Evolutionary conservation across 2,329 filamentous ascomycete genomes (phyloP), one percentile per base, ranked within the genome.

Genomic region (Emergomyces orientalis): DNA sequence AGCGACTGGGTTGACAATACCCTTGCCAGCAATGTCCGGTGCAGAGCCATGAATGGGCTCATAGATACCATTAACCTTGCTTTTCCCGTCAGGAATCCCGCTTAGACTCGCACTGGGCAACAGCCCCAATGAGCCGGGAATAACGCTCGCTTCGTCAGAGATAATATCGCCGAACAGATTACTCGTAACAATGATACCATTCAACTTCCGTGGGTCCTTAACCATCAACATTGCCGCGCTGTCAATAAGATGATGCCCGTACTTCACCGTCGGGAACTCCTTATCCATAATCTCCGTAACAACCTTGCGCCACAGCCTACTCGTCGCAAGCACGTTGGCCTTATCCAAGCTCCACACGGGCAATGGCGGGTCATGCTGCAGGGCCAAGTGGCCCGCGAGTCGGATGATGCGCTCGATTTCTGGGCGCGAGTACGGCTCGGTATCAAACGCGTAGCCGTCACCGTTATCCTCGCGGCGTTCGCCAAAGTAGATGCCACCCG

Each of bases 91-190:
- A 90, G 93, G 93, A 64, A 96, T 86, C 49, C 89, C 90, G 67
- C 87, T 89, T 74, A 97, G 79, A 76, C 88, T 94, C 14, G 93
- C 93, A 74, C 88, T 93, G 32, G 93, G 93, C 69, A 96, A 79
- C 67, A 97, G 80, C 37, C 94, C 93, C 69, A 97, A 85, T 70
- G 87, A 91, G 19, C 93, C 93, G 2, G 93, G 91, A 69, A 97
- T 97, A 59, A 96, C 92, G 70, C 88, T 92, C 4, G 93, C 92
- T 82, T 97, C 93, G 74, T 97, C 93, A 73, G 85, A 90, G 73
- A 99, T 91, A 73, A 97, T 97, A 76, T 97, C 93, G 66, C 93
- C 94, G 74, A 96, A 96, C 69, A 97, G 75, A 77, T 97, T 99
- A 81, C 88, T 92, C 14, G 92, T 96, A 67, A 97, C 87, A 56